These are phyloP conservation scores for Leccinum olivaceopallidum DNA, from an alignment of 768 basidiomycete species.

Conservation along the genomic window DNA sequence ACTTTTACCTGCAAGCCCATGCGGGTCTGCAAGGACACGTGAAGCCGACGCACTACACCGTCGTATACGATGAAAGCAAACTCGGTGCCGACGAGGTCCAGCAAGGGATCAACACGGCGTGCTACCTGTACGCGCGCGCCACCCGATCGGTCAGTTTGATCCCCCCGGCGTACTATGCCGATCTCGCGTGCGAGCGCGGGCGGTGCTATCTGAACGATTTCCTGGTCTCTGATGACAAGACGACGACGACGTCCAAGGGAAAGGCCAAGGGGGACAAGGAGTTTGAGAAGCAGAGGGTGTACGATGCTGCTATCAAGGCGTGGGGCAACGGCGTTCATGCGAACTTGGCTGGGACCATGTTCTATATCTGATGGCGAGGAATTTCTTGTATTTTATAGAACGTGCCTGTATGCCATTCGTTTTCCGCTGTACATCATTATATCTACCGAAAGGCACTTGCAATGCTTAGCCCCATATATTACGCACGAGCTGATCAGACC, in stretches of 20 bases:
- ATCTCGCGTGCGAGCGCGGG: slow-evolving; percentile 80
- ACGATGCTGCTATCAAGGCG: slow-evolving; percentile 21
- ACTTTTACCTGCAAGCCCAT: slow-evolving; percentile 74
- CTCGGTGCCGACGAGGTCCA: slow-evolving; percentile 75
- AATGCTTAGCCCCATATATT: no score
- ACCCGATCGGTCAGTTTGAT: slow-evolving; percentile 83
- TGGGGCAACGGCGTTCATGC: slow-evolving; percentile 62
- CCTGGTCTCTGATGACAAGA: slow-evolving; percentile 55
- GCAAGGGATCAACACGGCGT: slow-evolving; percentile 64
- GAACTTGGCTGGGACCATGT: slow-evolving; percentile 66
- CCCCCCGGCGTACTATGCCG: slow-evolving; percentile 80
- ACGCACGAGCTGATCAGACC: background rate
- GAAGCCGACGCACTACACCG: slow-evolving; percentile 75
- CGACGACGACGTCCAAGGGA: slow-evolving; percentile 36
- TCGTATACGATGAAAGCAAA: slow-evolving; percentile 75
- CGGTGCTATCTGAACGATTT: slow-evolving; percentile 76
- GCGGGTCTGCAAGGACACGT: slow-evolving; percentile 71
- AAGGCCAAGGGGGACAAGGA: slow-evolving; percentile 33
- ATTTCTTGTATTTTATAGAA: background rate
- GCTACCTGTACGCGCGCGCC: slow-evolving; percentile 79
- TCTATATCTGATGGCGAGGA: slow-evolving; percentile 55
- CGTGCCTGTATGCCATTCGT: no score
- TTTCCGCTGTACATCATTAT: background rate
- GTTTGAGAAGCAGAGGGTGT: slow-evolving; percentile 27
- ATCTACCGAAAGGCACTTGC: background rate